Evolutionary conservation across 495 filamentous ascomycete genomes (phyloP).

Genomic region (Tuber aestivum): DNA sequence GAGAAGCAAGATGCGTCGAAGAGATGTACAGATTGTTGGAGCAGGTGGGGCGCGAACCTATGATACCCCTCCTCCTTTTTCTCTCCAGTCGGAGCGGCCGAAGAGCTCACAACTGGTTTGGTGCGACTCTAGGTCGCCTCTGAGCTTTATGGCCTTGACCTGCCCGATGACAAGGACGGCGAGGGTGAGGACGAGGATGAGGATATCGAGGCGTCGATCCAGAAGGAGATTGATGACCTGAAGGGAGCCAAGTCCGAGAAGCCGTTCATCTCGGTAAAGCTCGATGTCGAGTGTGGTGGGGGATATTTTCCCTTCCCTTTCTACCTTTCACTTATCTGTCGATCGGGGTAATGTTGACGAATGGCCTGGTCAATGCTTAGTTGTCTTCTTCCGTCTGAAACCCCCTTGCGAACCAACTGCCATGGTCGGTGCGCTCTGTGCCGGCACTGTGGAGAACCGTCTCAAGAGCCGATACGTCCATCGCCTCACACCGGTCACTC

Average conservation of each 20-base stretch:
- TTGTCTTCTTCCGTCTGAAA: conserved; percentile 60
- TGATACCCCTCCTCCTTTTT: background rate
- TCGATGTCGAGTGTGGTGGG: conserved; percentile 73
- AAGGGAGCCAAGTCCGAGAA: conserved; percentile 49
- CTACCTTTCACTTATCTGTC: conserved; percentile 18
- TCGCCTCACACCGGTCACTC: conserved; percentile 72
- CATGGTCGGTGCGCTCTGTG: conserved; percentile 76
- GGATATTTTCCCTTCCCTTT: conserved; percentile 20
- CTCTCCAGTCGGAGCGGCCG: conserved; percentile 2
- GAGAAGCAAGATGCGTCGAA: conserved; percentile 67
- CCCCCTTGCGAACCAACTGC: conserved; percentile 72
- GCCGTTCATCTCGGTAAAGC: conserved; percentile 58
- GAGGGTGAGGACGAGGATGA: conserved; percentile 47
- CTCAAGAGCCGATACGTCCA: conserved; percentile 67
- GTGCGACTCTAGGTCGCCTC: conserved; percentile 49
- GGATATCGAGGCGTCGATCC: conserved; percentile 80
- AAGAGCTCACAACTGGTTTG: conserved; percentile 35
- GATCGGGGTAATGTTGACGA: background rate
- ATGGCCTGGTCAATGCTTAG: conserved; percentile 35
- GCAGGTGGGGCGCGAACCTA: conserved; percentile 50
- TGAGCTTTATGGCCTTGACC: conserved; percentile 53
- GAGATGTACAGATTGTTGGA: conserved; percentile 71
- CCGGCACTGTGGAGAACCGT: conserved; percentile 53
- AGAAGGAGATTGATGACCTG: conserved; percentile 65
- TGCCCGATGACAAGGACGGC: conserved; percentile 43